Conservation (phyloP, 352 stramenopile species). For the Phytopythium helicoides region DNA sequence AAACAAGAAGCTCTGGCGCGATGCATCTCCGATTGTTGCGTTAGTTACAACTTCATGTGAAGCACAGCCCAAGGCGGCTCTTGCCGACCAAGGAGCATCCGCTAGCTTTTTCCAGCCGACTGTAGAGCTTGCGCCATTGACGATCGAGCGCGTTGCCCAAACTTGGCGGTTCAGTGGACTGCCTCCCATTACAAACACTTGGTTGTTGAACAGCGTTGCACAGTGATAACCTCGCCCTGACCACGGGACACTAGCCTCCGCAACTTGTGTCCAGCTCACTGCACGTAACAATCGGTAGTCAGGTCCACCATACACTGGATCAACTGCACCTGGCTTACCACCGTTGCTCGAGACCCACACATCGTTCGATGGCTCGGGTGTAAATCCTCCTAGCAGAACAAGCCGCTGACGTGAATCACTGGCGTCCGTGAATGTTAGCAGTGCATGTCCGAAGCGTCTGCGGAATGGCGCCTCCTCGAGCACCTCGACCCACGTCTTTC, state of each 20-base stretch:
- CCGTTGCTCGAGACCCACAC: slow-evolving; percentile 70
- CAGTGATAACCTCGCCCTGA: slow-evolving; percentile 71
- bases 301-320: background rate
- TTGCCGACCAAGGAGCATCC: slow-evolving; percentile 45
- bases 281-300: background rate
- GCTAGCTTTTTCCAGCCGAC: slow-evolving; percentile 48
- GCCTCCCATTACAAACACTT: slow-evolving; percentile 68
- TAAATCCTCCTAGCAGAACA: slow-evolving; percentile 67
- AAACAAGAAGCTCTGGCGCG: slow-evolving; percentile 49
- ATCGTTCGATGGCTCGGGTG: slow-evolving; percentile 69
- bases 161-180: slow-evolving; percentile 82
- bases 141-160: slow-evolving; percentile 65
- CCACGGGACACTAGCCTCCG: slow-evolving; percentile 39
- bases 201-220: slow-evolving; percentile 51
- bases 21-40: slow-evolving; percentile 46
- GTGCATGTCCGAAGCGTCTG: slow-evolving; percentile 65
- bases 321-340: slow-evolving; percentile 24
- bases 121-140: slow-evolving; percentile 13
- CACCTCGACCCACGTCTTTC: slow-evolving; percentile 52
- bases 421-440: slow-evolving; percentile 56
- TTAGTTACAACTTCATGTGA: slow-evolving; percentile 53
- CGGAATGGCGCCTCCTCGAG: slow-evolving; percentile 76
- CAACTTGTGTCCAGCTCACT: slow-evolving; percentile 49
- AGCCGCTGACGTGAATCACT: slow-evolving; percentile 52
- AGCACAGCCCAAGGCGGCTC: slow-evolving; percentile 59